These are phyloP conservation scores for Pythium folliculosum DNA, from an alignment of 352 stramenopile species.

Conservation along the genomic window DNA sequence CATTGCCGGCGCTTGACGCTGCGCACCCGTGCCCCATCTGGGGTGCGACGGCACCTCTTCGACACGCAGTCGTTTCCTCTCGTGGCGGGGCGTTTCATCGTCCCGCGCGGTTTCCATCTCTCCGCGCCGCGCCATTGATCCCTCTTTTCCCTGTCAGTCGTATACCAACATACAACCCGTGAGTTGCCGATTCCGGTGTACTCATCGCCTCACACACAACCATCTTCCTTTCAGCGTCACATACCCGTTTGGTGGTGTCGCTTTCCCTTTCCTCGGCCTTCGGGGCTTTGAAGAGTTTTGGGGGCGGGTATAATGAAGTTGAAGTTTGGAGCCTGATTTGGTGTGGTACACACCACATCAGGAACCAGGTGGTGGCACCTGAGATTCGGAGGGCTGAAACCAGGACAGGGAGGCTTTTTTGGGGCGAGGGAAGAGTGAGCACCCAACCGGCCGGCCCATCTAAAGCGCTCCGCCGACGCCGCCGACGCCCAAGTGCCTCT, in stretches of 20 bases:
- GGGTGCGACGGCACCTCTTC: conserved; percentile 2
- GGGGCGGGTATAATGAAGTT: conserved; percentile 5
- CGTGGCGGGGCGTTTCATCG: conserved; percentile 5
- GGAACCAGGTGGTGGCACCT: neutral
- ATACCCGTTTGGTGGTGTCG: conserved; percentile 2
- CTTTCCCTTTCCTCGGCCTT: conserved; percentile 17
- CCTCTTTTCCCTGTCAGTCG: neutral
- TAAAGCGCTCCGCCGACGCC: neutral
- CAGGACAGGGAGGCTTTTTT: conserved; percentile 25
- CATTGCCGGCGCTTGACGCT: conserved; percentile 9
- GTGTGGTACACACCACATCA: conserved; percentile 10
- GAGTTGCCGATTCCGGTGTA: neutral
- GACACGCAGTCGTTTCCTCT: conserved; percentile 18
- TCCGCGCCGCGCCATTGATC: neutral
- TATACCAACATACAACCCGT: neutral
- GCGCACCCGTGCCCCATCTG: neutral
- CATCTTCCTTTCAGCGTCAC: neutral
- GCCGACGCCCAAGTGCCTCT: neutral
- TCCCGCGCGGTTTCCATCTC: neutral
- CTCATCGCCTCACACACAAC: neutral
- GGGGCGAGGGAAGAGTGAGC: neutral
- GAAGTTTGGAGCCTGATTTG: conserved; percentile 19
- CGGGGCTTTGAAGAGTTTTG: neutral
- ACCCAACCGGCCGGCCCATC: neutral
- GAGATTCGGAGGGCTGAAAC: conserved; percentile 20